These are phyloP conservation scores for Suillus occidentalis DNA, from an alignment of 768 basidiomycete species.

Conservation along the genomic window DNA sequence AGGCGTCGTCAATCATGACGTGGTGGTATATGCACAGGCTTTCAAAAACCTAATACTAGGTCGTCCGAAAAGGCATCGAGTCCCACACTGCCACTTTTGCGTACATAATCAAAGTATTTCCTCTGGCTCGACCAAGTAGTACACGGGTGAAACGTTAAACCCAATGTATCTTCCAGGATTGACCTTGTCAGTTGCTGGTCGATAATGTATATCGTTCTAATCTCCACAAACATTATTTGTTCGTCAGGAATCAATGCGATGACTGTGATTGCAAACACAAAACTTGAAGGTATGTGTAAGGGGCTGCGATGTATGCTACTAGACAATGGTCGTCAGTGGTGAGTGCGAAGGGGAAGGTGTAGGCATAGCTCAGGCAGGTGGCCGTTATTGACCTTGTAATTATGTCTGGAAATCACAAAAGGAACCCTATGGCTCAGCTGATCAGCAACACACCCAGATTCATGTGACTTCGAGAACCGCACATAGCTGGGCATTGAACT, in stretches of 20 bases:
- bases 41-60: no score
- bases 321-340: background rate
- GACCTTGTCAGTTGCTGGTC: no score
- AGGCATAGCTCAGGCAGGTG: background rate
- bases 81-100: no score
- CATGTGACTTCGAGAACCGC: background rate
- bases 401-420: background rate
- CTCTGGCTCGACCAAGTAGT: no score
- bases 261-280: background rate
- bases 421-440: background rate
- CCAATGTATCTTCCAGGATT: no score
- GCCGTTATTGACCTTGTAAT: background rate
- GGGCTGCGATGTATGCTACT: background rate
- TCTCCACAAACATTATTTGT: background rate
- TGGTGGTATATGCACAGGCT: no score
- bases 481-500: background rate
- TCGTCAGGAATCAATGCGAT: background rate
- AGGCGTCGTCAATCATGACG: no score
- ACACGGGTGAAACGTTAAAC: no score
- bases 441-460: background rate
- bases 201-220: background rate
- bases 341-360: background rate
- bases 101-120: no score
- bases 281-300: background rate
- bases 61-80: no score